phyloP scores from a whole-genome alignment of 2,329 filamentous ascomycete species.

The Fusarium marasasianum region DNA sequence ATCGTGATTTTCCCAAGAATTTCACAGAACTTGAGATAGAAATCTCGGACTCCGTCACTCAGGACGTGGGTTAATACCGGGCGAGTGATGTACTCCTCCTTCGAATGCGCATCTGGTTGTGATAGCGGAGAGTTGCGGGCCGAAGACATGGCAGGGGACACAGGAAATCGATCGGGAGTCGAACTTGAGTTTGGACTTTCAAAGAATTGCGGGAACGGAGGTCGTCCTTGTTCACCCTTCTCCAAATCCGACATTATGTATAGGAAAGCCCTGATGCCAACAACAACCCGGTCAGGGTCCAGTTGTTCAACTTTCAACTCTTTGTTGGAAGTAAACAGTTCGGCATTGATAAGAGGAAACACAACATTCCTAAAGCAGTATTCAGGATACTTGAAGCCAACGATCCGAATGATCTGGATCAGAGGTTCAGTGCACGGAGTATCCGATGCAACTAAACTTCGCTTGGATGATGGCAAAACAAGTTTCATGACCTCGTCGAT shows the following conservation, averaged over 20 bases:
- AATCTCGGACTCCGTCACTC: conserved; percentile 81
- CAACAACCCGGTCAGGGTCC: conserved; percentile 96
- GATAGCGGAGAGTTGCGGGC: conserved; percentile 45
- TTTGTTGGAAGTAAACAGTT: conserved; percentile 79
- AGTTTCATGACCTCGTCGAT: conserved; percentile 90
- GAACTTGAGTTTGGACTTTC: conserved; percentile 47
- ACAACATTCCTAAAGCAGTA: conserved; percentile 92
- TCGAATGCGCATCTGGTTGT: conserved; percentile 40
- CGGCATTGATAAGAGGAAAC: conserved; percentile 94
- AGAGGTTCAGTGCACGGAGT: conserved; percentile 85
- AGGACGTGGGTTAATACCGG: conserved; percentile 71
- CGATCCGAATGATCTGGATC: conserved; percentile 92
- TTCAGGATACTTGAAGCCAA: conserved; percentile 93
- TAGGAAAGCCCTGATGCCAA: conserved; percentile 93
- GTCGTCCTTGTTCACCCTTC: conserved; percentile 77
- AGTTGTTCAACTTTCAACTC: conserved; percentile 90
- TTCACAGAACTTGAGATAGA: conserved; percentile 91
- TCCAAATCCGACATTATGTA: conserved; percentile 94
- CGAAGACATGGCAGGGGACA: conserved; percentile 51
- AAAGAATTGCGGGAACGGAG: conserved; percentile 84
- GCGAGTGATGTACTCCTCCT: conserved; percentile 73
- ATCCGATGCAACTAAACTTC: conserved; percentile 84
- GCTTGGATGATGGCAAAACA: conserved; percentile 82
- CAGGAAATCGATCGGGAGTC: conserved; percentile 59
- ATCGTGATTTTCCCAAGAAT: conserved; percentile 96